Evolutionary conservation across 495 filamentous ascomycete species (phyloP).

Genomic region (Talaromyces stipitatus): DNA sequence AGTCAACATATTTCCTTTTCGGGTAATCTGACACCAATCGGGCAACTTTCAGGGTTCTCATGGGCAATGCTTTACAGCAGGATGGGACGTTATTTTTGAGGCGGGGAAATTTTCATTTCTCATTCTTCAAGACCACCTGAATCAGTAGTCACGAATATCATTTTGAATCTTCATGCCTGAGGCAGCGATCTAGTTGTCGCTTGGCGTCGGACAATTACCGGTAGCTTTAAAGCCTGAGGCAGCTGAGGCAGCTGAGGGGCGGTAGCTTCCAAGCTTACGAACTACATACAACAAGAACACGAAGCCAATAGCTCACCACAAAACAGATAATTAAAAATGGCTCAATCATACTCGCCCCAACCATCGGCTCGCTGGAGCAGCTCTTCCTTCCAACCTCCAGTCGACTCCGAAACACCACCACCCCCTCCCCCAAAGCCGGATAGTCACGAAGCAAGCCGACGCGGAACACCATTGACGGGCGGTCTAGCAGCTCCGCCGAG

Average conservation of each 20-base stretch:
- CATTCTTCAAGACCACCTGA: too few relatives aligned
- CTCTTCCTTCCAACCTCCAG: conserved; percentile 10
- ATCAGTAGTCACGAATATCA: too few relatives aligned
- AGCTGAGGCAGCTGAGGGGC: too few relatives aligned
- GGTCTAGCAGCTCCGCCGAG: conserved; percentile 20
- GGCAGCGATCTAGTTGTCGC: too few relatives aligned
- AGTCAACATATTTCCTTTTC: neutral
- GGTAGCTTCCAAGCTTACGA: neutral
- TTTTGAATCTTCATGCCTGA: too few relatives aligned
- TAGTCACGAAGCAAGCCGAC: conserved; percentile 60
- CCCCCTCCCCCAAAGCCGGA: conserved; percentile 66
- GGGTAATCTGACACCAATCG: too few relatives aligned
- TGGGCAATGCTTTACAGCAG: too few relatives aligned
- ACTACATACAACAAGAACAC: neutral
- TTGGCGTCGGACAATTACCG: too few relatives aligned
- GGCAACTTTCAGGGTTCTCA: too few relatives aligned
- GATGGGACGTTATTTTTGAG: too few relatives aligned
- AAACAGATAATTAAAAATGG: neutral
- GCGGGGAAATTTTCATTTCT: too few relatives aligned
- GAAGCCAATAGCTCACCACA: neutral
- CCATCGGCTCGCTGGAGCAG: neutral
- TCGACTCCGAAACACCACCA: conserved; percentile 51
- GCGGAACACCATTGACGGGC: conserved; percentile 49
- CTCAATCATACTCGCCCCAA: conserved; percentile 1
- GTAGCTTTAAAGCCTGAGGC: too few relatives aligned